Evolutionary conservation across 441 rosid species (phyloP), one percentile per base, ranked within the genome.

Genomic region (Brassica balearica): DNA sequence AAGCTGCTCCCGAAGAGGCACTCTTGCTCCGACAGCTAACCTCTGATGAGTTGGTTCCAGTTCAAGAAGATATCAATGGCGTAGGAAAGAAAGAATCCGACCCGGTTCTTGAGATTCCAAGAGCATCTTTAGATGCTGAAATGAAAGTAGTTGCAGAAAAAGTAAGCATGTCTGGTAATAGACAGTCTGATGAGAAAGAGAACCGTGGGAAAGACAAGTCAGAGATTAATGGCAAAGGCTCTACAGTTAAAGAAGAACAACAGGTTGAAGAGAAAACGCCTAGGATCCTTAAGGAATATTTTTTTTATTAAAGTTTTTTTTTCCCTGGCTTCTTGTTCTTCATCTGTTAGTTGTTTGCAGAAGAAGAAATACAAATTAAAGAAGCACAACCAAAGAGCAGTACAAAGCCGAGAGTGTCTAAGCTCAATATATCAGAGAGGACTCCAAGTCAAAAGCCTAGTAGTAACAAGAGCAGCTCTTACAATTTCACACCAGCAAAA

Each of bases 1-100:
- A 89, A 75, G 90, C 90, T 27, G 93, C 93, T 2, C 81, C 75
- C 0, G 83, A 76, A 67, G 82, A 74, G 19, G 92, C 90, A 17
- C 64, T 86, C 58, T 84, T 88, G 11, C 88, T 85, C 65, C 89
- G 88, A 82, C 86, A 74, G 6, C 61, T 55, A 56, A 74, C 59
- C 63, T 8, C 27, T 27, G 46, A 8, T 14, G 59, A 12, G 71
- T 71, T 69, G 46, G 53, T 72, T 74, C 15, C 77, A 6, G 8
- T 70, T 56, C 72, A 60, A 77, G 78, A 74, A 77, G 78, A 74
- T 11, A 62, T 22, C 77, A 67, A 34, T 34, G 77, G 22, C 23
- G 61, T 27, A 12, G 72, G 68, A 36, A 81, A 22, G 4, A 71
- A 64, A 65, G 70, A 79, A 51, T 27, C 75, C 1, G 64, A 43